Evolutionary conservation across 2,329 filamentous ascomycete species (phyloP).

Genomic region (Hortaea werneckii): DNA sequence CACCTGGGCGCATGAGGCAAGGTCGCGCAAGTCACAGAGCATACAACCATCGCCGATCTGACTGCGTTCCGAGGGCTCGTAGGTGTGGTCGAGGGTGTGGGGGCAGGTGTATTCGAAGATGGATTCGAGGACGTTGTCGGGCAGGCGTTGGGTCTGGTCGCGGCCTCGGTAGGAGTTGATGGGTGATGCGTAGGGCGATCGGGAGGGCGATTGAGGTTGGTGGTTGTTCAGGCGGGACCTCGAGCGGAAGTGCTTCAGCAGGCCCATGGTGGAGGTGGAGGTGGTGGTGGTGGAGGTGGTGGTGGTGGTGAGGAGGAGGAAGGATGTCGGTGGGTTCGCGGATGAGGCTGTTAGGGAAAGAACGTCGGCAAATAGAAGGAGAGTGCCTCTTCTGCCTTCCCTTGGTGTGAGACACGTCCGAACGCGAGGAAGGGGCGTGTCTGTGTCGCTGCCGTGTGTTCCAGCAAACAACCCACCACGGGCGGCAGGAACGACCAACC

Average conservation of each 20-base stretch:
- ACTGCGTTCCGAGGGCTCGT: conserved; percentile 73
- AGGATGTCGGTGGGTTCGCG: not conserved
- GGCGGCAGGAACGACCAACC: too few relatives aligned
- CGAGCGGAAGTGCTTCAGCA: conserved; percentile 40
- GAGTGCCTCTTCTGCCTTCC: too few relatives aligned
- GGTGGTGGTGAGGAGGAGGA: not conserved
- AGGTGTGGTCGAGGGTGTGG: conserved; percentile 65
- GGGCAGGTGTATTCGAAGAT: conserved; percentile 80
- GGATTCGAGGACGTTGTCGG: conserved; percentile 57
- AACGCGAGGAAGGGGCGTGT: too few relatives aligned
- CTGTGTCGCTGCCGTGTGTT: too few relatives aligned
- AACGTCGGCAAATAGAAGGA: too few relatives aligned
- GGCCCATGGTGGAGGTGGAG: conserved; percentile 30
- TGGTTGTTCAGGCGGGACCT: conserved; percentile 31
- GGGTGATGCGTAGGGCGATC: conserved; percentile 12
- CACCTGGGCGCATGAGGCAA: conserved; percentile 67
- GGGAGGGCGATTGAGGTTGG: conserved; percentile 21
- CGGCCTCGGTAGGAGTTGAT: conserved; percentile 12
- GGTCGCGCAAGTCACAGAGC: conserved; percentile 85
- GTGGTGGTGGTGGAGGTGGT: not conserved
- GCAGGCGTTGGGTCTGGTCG: conserved; percentile 44
- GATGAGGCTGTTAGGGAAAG: not conserved
- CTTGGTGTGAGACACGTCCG: too few relatives aligned
- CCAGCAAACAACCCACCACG: too few relatives aligned
- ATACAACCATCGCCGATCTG: conserved; percentile 73